phyloP scores from a whole-genome alignment of 2,329 filamentous ascomycete species.

The Xylariales sp. region DNA sequence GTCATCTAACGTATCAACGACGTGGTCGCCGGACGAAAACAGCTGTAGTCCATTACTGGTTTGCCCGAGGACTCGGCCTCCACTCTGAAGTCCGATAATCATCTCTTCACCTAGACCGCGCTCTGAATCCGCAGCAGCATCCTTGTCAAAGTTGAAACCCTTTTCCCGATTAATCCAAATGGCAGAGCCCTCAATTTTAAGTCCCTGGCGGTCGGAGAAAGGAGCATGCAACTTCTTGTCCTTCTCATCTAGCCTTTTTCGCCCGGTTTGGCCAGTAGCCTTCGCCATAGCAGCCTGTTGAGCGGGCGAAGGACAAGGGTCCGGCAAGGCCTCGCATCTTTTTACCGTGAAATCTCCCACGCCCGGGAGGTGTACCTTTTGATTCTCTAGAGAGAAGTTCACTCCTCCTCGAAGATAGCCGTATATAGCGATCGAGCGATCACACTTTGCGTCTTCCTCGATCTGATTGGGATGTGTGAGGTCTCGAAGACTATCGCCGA shows the following conservation, averaged over 20 bases:
- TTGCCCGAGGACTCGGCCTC: slow-evolving; percentile 83
- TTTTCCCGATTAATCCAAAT: slow-evolving; percentile 85
- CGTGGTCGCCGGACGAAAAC: slow-evolving; percentile 80
- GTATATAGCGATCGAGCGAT: slow-evolving; percentile 89
- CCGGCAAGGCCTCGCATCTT: slow-evolving; percentile 86
- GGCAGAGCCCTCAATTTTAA: slow-evolving; percentile 96
- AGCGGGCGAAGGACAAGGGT: slow-evolving; percentile 93
- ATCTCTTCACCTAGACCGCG: slow-evolving; percentile 95
- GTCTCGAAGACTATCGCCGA: slow-evolving; percentile 95
- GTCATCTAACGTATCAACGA: slow-evolving; percentile 69
- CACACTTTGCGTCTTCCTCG: slow-evolving; percentile 88
- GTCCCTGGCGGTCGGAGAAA: slow-evolving; percentile 96
- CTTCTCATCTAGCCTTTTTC: slow-evolving; percentile 90
- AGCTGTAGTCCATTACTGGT: slow-evolving; percentile 85
- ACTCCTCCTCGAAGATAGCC: slow-evolving; percentile 95
- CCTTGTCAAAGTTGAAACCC: slow-evolving; percentile 79
- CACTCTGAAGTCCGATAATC: slow-evolving; percentile 88
- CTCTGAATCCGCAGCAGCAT: slow-evolving; percentile 72
- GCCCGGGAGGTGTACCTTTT: slow-evolving; percentile 90
- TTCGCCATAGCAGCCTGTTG: slow-evolving; percentile 91
- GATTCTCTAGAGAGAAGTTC: slow-evolving; percentile 84
- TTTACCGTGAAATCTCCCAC: slow-evolving; percentile 88
- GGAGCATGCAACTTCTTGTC: slow-evolving; percentile 96
- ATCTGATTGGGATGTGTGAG: slow-evolving; percentile 93
- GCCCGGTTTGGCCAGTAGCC: slow-evolving; percentile 81